A percentile compares a stretch with the other conserved stretches of the same genome.
Conservation (phyloP, 2,329 filamentous ascomycete species). For the Pseudogymnoascus sp. region DNA sequence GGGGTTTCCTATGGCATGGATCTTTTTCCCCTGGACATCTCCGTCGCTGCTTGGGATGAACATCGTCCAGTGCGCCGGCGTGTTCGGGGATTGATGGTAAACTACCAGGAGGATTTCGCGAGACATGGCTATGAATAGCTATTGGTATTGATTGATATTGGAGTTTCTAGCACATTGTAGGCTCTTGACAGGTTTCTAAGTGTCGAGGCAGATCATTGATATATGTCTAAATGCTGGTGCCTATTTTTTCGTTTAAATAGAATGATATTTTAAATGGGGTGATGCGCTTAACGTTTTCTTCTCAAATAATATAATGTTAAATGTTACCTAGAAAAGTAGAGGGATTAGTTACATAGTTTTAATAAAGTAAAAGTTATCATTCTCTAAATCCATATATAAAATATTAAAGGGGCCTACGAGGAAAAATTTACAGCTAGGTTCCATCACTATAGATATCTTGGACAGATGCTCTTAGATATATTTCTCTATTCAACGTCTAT, state of each 20-base stretch:
- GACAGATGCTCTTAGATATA: not conserved
- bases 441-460: not conserved
- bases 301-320: not conserved
- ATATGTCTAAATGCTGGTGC: not conserved
- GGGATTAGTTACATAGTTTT: not conserved
- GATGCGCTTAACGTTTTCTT: not conserved
- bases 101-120: not conserved
- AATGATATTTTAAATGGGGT: not conserved
- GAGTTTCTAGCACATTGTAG: not conserved
- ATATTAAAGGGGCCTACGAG: not conserved
- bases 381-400: not conserved
- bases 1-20: not conserved
- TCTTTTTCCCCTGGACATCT: not conserved
- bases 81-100: not conserved
- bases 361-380: not conserved
- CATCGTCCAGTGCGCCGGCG: not conserved
- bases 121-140: not conserved
- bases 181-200: not conserved
- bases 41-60: not conserved
- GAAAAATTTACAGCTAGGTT: not conserved
- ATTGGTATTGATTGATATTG: not conserved
- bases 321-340: not conserved
- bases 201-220: not conserved
- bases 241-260: not conserved
- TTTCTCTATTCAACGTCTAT: not conserved